Conservation (phyloP, 352 stramenopile genomes). For the Globisporangium cystogenes region DNA sequence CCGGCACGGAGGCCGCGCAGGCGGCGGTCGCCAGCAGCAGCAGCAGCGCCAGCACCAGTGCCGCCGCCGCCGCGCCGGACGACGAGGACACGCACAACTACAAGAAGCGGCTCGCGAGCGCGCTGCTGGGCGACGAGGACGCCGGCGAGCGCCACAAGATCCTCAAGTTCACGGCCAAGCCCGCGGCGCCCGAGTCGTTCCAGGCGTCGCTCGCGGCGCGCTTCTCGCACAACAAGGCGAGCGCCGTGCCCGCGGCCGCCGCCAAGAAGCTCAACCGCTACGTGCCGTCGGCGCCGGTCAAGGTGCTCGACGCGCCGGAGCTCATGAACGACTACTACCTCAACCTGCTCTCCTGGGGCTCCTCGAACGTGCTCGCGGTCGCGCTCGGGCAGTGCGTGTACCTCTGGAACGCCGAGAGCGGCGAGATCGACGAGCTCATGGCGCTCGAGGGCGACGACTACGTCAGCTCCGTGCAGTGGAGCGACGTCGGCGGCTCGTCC, state of each 20-base stretch:
- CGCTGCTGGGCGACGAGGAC: conserved; percentile 68
- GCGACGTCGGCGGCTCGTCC: conserved; percentile 73
- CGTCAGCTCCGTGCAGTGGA: conserved; percentile 97
- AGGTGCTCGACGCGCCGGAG: conserved; percentile 97
- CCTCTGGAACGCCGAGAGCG: conserved; percentile 96
- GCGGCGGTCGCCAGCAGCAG: conserved; percentile 15
- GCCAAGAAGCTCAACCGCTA: conserved; percentile 90
- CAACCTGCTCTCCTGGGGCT: conserved; percentile 97
- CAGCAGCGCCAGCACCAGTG: neutral
- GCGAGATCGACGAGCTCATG: conserved; percentile 95
- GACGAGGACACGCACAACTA: conserved; percentile 79
- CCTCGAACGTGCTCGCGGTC: conserved; percentile 96
- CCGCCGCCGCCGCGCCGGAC: conserved; percentile 18
- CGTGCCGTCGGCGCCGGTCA: conserved; percentile 95
- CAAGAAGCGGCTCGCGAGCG: conserved; percentile 75
- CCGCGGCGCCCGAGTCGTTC: conserved; percentile 90
- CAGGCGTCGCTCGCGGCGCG: conserved; percentile 91
- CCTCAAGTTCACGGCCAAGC: conserved; percentile 97
- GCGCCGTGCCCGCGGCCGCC: conserved; percentile 47
- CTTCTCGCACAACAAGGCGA: conserved; percentile 96
- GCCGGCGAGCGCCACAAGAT: conserved; percentile 90
- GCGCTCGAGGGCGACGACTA: conserved; percentile 89
- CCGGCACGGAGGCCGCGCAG: conserved; percentile 41
- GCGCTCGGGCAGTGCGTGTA: conserved; percentile 97
- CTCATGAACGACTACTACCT: conserved; percentile 99